A percentile compares a stretch with the other conserved stretches of the same genome.
phyloP scores from a whole-genome alignment of 2,329 filamentous ascomycete genomes.

The Penicillium sp. region DNA sequence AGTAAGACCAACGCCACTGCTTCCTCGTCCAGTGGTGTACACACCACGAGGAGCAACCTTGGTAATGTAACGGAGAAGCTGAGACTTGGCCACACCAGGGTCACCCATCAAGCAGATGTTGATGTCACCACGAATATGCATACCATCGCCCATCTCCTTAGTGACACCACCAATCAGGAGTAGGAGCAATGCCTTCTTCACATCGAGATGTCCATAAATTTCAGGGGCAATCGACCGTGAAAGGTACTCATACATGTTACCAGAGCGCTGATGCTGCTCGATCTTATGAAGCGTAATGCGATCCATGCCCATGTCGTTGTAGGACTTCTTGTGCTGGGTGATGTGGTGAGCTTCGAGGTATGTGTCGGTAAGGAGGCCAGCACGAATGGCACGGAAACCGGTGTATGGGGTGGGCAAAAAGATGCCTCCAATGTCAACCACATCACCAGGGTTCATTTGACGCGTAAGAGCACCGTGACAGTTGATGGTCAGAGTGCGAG shows the following conservation, averaged over 20 bases:
- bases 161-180: conserved; percentile 94
- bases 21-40: conserved; percentile 80
- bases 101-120: conserved; percentile 99
- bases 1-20: conserved; percentile 78
- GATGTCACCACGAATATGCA: conserved; percentile 98
- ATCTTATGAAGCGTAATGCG: conserved; percentile 78
- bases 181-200: conserved; percentile 96
- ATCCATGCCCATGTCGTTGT: conserved; percentile 87
- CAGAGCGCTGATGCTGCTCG: conserved; percentile 78
- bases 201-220: conserved; percentile 93
- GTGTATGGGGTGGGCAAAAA: conserved; percentile 98
- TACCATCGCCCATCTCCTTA: conserved; percentile 95
- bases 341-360: conserved; percentile 95
- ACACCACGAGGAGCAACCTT: conserved; percentile 94
- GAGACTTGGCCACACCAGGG: conserved; percentile 98
- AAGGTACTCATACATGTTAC: conserved; percentile 93
- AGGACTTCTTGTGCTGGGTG: conserved; percentile 96
- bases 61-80: conserved; percentile 96
- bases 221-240: conserved; percentile 96
- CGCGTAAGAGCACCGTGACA: conserved; percentile 86
- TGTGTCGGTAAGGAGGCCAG: conserved; percentile 93
- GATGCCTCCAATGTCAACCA: conserved; percentile 90
- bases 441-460: conserved; percentile 88
- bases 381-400: conserved; percentile 96
- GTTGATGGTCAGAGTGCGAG: conserved; percentile 83